Percentiles rank a stretch among this genome's conserved stretches.
phyloP scores from a whole-genome alignment of 441 rosid genomes.

The Capsella rubella region DNA sequence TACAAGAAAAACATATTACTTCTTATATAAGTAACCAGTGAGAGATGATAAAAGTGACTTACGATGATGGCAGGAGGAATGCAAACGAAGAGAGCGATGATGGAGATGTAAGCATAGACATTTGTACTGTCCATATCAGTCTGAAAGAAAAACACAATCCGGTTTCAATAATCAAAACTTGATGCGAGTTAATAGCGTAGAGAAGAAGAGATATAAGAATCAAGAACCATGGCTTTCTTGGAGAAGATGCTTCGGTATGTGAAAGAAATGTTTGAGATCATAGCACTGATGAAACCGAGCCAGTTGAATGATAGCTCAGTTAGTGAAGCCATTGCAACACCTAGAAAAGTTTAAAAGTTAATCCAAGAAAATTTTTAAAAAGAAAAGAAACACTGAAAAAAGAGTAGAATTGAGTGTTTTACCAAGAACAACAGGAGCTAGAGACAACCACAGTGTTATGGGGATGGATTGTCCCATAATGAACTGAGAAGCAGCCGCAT shows the following conservation, averaged over 20 bases:
- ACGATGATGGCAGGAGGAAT: constrained; percentile 91
- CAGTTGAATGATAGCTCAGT: constrained; percentile 96
- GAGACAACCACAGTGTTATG: constrained; percentile 79
- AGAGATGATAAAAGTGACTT: constrained; percentile 43
- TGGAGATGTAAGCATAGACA: constrained; percentile 89
- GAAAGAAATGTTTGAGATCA: constrained; percentile 95
- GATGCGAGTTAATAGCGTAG: neutral
- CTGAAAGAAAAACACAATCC: constrained; percentile 48
- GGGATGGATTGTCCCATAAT: constrained; percentile 87
- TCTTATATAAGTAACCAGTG: constrained; percentile 10
- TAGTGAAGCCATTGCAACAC: constrained; percentile 92
- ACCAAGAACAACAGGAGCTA: constrained; percentile 95
- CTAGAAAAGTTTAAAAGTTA: constrained; percentile 41
- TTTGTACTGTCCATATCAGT: constrained; percentile 98
- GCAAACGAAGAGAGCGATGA: constrained; percentile 86
- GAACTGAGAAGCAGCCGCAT: constrained; percentile 93
- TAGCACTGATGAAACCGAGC: constrained; percentile 92
- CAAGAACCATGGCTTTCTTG: constrained; percentile 91
- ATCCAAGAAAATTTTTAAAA: neutral
- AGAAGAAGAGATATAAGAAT: neutral
- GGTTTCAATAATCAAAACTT: neutral
- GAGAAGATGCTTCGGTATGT: constrained; percentile 94
- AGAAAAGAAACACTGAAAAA: neutral
- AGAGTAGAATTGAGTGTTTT: constrained; percentile 2
- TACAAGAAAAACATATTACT: neutral